A percentile compares a stretch with the other conserved stretches of the same genome.
phyloP scores from a whole-genome alignment of 2,329 filamentous ascomycete species.

The Tolypocladium inflatum region DNA sequence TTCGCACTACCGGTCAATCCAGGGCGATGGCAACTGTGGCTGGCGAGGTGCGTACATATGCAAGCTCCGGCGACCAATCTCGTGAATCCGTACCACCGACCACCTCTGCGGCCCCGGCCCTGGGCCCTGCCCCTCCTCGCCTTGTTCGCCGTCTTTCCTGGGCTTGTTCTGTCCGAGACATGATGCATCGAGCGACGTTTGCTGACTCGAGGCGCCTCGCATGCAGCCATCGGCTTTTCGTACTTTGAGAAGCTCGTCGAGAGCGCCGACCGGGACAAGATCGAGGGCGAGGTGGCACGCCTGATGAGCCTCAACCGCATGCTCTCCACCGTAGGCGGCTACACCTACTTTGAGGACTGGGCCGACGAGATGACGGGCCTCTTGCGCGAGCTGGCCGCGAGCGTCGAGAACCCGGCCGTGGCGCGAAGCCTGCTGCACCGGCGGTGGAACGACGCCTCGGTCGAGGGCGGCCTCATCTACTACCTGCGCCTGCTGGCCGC shows the following conservation, averaged over 20 bases:
- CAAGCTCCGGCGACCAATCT: neutral
- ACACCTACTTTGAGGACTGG: constrained; percentile 69
- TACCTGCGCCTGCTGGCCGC: constrained; percentile 75
- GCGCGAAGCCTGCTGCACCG: constrained; percentile 45
- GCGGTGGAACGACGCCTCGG: constrained; percentile 63
- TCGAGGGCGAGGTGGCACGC: constrained; percentile 63
- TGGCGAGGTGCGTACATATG: constrained; percentile 84
- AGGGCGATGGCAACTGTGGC: constrained; percentile 92
- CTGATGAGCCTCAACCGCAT: constrained; percentile 62
- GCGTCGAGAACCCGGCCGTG: constrained; percentile 49
- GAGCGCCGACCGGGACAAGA: constrained; percentile 51
- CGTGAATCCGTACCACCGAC: neutral
- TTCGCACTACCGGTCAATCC: constrained; percentile 76
- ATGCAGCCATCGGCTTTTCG: constrained; percentile 77
- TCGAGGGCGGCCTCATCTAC: constrained; percentile 72
- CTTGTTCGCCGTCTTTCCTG: neutral
- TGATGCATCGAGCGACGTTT: neutral
- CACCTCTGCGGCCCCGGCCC: neutral
- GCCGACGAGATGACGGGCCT: constrained; percentile 64
- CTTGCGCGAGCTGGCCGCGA: constrained; percentile 51
- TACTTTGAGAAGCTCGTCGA: constrained; percentile 83
- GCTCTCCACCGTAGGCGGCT: constrained; percentile 62
- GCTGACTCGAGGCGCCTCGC: neutral
- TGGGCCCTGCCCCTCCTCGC: too few relatives aligned
- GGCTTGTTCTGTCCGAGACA: neutral